Percentiles rank a stretch among this genome's conserved stretches.
phyloP scores from a whole-genome alignment of 2,329 filamentous ascomycete species.

The Exophiala sp. region DNA sequence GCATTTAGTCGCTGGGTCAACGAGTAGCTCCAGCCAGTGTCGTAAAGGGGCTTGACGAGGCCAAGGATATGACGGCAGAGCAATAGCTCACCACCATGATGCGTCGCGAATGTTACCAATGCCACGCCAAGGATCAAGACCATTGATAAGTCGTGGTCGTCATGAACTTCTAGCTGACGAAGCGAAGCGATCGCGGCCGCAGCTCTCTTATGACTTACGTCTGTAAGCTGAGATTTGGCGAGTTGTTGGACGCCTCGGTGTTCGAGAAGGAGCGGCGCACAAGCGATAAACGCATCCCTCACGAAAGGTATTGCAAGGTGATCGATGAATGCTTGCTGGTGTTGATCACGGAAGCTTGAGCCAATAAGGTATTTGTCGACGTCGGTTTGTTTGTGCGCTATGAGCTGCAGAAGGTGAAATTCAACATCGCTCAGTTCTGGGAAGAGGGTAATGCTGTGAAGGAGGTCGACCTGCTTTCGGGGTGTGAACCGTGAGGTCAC shows the following conservation, averaged over 20 bases:
- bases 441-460: neutral
- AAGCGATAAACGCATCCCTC: slow-evolving; percentile 5
- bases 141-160: neutral
- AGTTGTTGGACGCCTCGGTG: neutral
- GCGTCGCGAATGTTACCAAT: slow-evolving; percentile 6
- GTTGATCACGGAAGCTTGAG: slow-evolving; percentile 3
- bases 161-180: neutral
- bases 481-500: too few relatives aligned
- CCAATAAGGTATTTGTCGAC: slow-evolving; percentile 7
- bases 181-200: slow-evolving; percentile 4
- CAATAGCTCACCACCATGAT: slow-evolving; percentile 5
- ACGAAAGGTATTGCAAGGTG: slow-evolving; percentile 2
- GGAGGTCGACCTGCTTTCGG: neutral
- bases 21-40: neutral
- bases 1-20: neutral
- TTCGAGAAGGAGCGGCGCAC: neutral
- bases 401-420: slow-evolving; percentile 1
- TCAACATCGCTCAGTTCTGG: slow-evolving; percentile 1
- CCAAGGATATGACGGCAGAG: slow-evolving; percentile 3
- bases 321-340: slow-evolving; percentile 6
- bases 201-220: neutral
- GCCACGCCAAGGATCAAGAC: slow-evolving; percentile 5
- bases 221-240: neutral
- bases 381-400: slow-evolving; percentile 1
- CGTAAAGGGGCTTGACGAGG: slow-evolving; percentile 3